These are phyloP conservation scores for Penicillium herquei DNA, from an alignment of 495 filamentous ascomycete genomes.

Conservation along the genomic window DNA sequence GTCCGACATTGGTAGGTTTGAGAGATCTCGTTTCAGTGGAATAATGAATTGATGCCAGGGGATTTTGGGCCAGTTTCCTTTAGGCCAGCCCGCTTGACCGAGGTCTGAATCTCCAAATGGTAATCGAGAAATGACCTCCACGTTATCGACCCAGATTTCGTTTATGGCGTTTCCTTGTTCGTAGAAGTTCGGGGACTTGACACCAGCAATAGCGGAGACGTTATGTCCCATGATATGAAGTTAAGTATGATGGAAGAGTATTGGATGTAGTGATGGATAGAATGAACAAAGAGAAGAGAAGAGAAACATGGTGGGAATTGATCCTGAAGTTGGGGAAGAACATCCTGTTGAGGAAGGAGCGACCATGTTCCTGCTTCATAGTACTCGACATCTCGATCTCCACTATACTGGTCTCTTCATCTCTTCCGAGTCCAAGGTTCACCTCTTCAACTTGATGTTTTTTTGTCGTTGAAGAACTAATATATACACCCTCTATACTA, in stretches of 20 bases:
- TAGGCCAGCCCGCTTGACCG: slow-evolving; percentile 35
- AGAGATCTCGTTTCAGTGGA: slow-evolving; percentile 30
- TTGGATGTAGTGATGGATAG: background rate
- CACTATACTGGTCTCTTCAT: too few relatives aligned
- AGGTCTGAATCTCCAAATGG: slow-evolving; percentile 39
- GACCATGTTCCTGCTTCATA: too few relatives aligned
- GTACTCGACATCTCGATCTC: too few relatives aligned
- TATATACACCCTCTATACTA: too few relatives aligned
- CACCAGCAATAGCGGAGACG: slow-evolving; percentile 30
- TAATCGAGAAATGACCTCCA: slow-evolving; percentile 38
- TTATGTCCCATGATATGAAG: slow-evolving; percentile 32
- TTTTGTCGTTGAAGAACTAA: too few relatives aligned
- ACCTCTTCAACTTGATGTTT: too few relatives aligned
- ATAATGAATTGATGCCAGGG: slow-evolving; percentile 45
- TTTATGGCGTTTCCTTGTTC: slow-evolving; percentile 39
- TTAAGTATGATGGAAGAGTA: background rate
- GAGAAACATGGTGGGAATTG: background rate
- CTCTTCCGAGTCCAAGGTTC: too few relatives aligned
- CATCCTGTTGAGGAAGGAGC: background rate
- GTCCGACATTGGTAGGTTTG: background rate
- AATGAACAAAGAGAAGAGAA: background rate
- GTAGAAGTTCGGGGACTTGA: slow-evolving; percentile 33
- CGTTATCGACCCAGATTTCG: slow-evolving; percentile 36
- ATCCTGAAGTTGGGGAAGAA: background rate
- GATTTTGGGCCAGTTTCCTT: slow-evolving; percentile 32